Evolutionary conservation across 2,329 filamentous ascomycete species (phyloP), one percentile per base, ranked within the genome.

Genomic region (Leptographium flavum): DNA sequence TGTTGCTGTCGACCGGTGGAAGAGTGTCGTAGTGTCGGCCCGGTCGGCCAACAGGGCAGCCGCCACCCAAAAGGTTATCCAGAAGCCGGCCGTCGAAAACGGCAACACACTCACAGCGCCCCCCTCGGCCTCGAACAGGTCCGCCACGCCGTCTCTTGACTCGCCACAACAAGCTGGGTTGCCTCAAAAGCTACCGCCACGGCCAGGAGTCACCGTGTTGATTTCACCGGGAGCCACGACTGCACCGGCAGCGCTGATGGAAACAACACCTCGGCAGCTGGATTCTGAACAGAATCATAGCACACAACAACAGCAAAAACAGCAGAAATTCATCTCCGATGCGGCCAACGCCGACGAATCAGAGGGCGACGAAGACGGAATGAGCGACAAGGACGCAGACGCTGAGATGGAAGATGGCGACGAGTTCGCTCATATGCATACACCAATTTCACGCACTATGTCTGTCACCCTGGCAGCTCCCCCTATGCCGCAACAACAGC

Each of bases 1-100:
- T 7, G 63, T 64, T n/a, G 69, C 70, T 2, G 77, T 81, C 47
- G 69, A 73, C 37, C 66, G 74, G 27, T 81, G 77, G 77, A 81
- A 77, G 59, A 65, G 62, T 5, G 73, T 80, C 15, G 71, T 81
- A 13, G 61, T 67, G n/a, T 68, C 72, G 6, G 63, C 68, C 3
- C 65, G 73, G 35, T 62, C 60, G 5, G 57, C 60, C 3, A 54
- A 54, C n/a, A 51, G 50, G 15, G 71, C 73, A 17, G 66, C 78
- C 60, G 60, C 60, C 41, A 63, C 66, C 3, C 76, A 80, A 51
- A 65, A 64, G 36, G 60, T 60, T 42, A 63, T 66, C 3, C 76
- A 80, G 51, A 65, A 64, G 38, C 52, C 69, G 2, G 36, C 32
- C 19, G 25, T 42, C n/a, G 22, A n/a, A 14, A 17, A 13, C 11